Base-by-base conservation (phyloP, 148 eudicot genomes). In the Persicaria tinctoria region DNA sequence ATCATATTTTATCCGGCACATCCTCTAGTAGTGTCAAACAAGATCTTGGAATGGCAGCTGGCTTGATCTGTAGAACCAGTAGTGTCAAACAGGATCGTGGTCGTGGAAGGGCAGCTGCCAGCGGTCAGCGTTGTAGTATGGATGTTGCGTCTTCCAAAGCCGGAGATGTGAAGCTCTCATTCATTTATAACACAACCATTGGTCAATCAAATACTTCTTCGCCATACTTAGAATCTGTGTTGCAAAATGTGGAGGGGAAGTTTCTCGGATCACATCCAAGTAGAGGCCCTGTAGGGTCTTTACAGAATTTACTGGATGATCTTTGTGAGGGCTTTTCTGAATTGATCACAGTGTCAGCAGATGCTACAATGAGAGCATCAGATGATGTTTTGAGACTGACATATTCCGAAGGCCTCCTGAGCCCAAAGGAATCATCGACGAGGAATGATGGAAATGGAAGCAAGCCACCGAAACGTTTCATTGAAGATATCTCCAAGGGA, bases 401-500 rank as follows among this genome's bases (percentile, higher is more conserved):
- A 64, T 72, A n/a, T 48, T 16, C 72, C 47, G 76, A 70, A 77
- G 54, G 9, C 0, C 74, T 59, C 78, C 18, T 57, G 47, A 73
- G 70, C 45, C 69, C 66, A 51, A 81, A 79, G 77, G 66, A 79
- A 64, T 14, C 20, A 44, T 77, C 70, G 51, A 32, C 68, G 23
- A 54, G 45, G 51, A 66, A 32, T 38, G 46, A 3, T 27, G 76
- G 51, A 45, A 53, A 45, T 60, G 50, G 5, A 74, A 77, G 73
- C 68, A 73, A 75, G 78, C 76, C 46, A 45, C 46, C 71, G 1
- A 71, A 8, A 6, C 77, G 59, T 38, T 83, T 59, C 17, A 55
- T 86, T 13, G 77, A 70, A 70, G 96, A 90, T 75, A 82, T 90
- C 73, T 77, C 91, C 6, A 89, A 82, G 51, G 96, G 91, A 20